These are phyloP conservation scores for Ogataea haglerorum DNA, from an alignment of 805 yeast species.

Conservation along the genomic window DNA sequence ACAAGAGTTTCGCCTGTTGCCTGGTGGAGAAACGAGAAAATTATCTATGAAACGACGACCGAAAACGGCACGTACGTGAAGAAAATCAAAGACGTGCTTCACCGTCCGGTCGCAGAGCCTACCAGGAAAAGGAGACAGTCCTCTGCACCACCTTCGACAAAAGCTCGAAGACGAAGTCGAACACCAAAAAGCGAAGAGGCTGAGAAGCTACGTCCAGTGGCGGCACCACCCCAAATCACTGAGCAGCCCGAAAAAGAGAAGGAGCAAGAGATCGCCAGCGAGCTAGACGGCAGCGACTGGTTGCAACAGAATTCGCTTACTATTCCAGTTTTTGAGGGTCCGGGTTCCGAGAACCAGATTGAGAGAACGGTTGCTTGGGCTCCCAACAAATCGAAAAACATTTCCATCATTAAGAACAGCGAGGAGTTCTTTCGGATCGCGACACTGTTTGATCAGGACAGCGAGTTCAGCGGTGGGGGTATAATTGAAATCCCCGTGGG, in stretches of 20 bases:
- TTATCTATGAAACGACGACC: slow-evolving; percentile 48
- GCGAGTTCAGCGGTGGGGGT: slow-evolving; percentile 70
- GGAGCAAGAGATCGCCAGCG: slow-evolving; percentile 35
- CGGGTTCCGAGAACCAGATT: slow-evolving; percentile 43
- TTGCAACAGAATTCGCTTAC: slow-evolving; percentile 38
- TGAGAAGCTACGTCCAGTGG: slow-evolving; percentile 22
- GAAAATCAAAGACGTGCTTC: slow-evolving; percentile 56
- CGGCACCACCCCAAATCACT: not conserved
- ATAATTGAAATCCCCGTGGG: slow-evolving; percentile 61
- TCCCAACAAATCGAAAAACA: slow-evolving; percentile 49
- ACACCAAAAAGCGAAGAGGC: slow-evolving; percentile 10
- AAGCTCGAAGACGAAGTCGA: slow-evolving; percentile 19
- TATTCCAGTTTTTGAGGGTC: slow-evolving; percentile 49
- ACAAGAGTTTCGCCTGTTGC: slow-evolving; percentile 69
- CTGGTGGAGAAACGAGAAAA: slow-evolving; percentile 79
- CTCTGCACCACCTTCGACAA: slow-evolving; percentile 10
- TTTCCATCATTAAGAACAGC: slow-evolving; percentile 36
- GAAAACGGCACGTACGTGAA: slow-evolving; percentile 52
- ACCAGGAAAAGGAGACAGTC: slow-evolving; percentile 15
- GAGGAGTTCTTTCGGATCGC: slow-evolving; percentile 60
- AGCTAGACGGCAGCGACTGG: slow-evolving; percentile 52
- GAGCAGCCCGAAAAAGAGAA: slow-evolving; percentile 35
- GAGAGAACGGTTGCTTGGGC: slow-evolving; percentile 62
- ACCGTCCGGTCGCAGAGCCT: slow-evolving; percentile 37
- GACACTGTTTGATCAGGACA: slow-evolving; percentile 58